Conservation (phyloP, 345 rosid species). For the Salix brachista region DNA sequence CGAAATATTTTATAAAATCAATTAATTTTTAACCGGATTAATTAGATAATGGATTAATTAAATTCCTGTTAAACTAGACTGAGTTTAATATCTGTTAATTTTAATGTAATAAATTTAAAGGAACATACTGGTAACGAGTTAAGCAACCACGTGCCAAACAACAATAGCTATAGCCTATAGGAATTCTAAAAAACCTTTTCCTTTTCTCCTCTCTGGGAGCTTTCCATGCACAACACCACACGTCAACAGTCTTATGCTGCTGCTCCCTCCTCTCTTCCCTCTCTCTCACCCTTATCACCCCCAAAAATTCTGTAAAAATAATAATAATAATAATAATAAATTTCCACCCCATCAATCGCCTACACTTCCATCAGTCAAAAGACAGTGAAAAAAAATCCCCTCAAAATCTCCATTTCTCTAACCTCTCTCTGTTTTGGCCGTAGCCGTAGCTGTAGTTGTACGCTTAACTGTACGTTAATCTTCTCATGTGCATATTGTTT, state of each 20-base stretch:
- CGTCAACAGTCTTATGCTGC: background rate
- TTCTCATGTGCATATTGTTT: background rate
- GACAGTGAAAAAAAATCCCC: too few species aligned
- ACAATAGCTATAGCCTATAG: background rate
- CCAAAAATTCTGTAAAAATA: too few species aligned
- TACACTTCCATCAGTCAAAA: too few species aligned
- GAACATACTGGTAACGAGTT: background rate
- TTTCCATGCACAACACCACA: background rate
- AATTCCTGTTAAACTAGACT: too few species aligned
- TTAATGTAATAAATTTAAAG: background rate
- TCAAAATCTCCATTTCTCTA: background rate
- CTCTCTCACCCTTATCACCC: background rate
- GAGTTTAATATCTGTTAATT: too few species aligned
- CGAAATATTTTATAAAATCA: too few species aligned
- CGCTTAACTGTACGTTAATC: background rate
- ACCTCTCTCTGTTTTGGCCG: background rate
- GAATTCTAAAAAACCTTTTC: background rate
- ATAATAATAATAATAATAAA: too few species aligned
- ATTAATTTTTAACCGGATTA: too few species aligned
- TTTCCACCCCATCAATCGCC: too few species aligned
- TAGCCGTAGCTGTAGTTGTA: background rate
- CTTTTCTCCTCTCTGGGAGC: background rate
- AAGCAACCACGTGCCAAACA: background rate
- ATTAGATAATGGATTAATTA: too few species aligned
- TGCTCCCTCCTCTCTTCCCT: background rate